Evolutionary conservation across 2,329 filamentous ascomycete species (phyloP), one percentile per base, ranked within the genome.

Genomic region (Arthrobotrys pseudoclavata): DNA sequence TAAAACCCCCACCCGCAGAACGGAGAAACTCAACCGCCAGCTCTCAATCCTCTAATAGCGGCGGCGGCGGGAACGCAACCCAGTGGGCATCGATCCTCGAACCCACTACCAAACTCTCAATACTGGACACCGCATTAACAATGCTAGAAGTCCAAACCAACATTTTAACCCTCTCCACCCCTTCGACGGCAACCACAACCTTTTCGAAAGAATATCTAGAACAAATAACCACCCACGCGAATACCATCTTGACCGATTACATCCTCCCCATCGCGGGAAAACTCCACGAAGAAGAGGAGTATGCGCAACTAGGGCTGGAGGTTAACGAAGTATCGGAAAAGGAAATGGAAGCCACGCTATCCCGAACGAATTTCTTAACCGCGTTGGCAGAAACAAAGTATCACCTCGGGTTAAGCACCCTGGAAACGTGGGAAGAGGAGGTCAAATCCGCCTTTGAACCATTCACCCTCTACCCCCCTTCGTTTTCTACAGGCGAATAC

Each of bases 31-130:
- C 62, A n/a, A 53, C 37, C 5, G 48, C 45, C 0, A 63, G 52
- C n/a, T 74, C 61, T 2, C 37, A 50, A n/a, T 67, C 48, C 6
- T 74, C 67, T 48, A 63, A 57, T 34, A 34, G 31, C 29, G 29
- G 31, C 18, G 52, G 15, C 10, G 18, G 47, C 26, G 47, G 53
- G 7, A 50, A 48, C 15, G 57, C 62, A 47, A 57, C 57, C 9
- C 67, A 79, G 60, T 80, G 76, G 71, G 76, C 71, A 4, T 52
- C 67, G 18, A 79, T 80, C n/a, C 52, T 75, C 15, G 72, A 76
- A 63, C 77, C 79, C 2, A 72, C 79, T n/a, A 80, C 79, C 9
- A 64, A 67, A 34, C 26, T 34, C 18, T 70, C 74, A 6, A 47
- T 80, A 0, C 61, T 79, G 4, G 79, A 80, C 42, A 80, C 79